These are phyloP conservation scores for Calonectria honghensis DNA, from an alignment of 2,329 filamentous ascomycete genomes.

Conservation along the genomic window DNA sequence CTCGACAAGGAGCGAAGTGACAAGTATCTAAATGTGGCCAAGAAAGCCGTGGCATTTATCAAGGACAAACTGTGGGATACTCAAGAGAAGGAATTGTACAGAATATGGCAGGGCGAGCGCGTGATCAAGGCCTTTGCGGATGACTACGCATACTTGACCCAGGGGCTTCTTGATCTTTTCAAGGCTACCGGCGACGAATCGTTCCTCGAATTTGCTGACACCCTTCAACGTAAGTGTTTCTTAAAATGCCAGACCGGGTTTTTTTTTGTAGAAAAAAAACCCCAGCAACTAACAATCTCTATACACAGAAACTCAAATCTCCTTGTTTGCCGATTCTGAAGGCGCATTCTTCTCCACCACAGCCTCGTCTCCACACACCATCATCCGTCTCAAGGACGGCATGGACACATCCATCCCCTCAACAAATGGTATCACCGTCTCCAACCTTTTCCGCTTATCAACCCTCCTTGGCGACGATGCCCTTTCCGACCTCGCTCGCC, in stretches of 20 bases:
- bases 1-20: slow-evolving; percentile 75
- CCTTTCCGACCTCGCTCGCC: slow-evolving; percentile 79
- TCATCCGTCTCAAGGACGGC: slow-evolving; percentile 93
- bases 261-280: not conserved
- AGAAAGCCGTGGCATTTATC: slow-evolving; percentile 83
- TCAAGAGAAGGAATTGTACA: slow-evolving; percentile 77
- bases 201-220: slow-evolving; percentile 87
- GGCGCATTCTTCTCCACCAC: slow-evolving; percentile 85
- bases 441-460: slow-evolving; percentile 89
- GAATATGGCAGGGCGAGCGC: slow-evolving; percentile 82
- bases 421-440: slow-evolving; percentile 89
- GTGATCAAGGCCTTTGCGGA: slow-evolving; percentile 88
- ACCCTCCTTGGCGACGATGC: slow-evolving; percentile 79
- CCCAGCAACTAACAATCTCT: slow-evolving; percentile 37
- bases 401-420: slow-evolving; percentile 96
- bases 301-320: slow-evolving; percentile 80
- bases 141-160: slow-evolving; percentile 93
- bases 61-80: slow-evolving; percentile 83
- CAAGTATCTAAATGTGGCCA: slow-evolving; percentile 79
- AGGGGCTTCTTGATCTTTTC: slow-evolving; percentile 89
- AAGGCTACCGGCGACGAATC: slow-evolving; percentile 85
- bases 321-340: slow-evolving; percentile 83
- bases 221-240: slow-evolving; percentile 79
- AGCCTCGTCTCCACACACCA: slow-evolving; percentile 77
- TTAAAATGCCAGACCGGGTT: not conserved